phyloP scores from a whole-genome alignment of 352 stramenopile genomes.

The Pythium aphanidermatum region DNA sequence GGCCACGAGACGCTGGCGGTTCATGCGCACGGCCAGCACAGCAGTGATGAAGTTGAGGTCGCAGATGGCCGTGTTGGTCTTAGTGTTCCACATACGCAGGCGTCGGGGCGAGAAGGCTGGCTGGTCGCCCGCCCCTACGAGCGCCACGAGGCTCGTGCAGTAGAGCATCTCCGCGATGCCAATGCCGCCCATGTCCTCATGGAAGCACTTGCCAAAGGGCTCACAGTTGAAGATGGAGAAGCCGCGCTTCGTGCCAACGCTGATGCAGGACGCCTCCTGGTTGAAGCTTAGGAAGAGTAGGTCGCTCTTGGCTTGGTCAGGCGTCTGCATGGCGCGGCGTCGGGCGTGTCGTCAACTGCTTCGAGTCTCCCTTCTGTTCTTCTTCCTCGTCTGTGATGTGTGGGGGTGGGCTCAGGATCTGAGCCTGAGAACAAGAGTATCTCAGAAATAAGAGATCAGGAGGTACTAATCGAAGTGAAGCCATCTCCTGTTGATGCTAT shows the following conservation, averaged over 20 bases:
- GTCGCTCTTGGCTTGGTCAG: constrained; percentile 39
- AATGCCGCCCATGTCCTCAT: constrained; percentile 84
- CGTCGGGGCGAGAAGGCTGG: constrained; percentile 86
- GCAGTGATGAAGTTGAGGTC: constrained; percentile 90
- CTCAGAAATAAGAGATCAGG: too few species aligned
- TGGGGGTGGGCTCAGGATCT: too few species aligned
- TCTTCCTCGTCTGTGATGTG: too few species aligned
- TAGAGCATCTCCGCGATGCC: constrained; percentile 92
- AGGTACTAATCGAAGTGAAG: too few species aligned
- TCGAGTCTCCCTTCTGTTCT: neutral
- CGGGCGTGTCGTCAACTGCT: neutral
- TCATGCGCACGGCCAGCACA: constrained; percentile 88
- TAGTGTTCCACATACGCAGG: constrained; percentile 91
- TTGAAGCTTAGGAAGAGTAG: constrained; percentile 91
- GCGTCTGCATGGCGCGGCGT: constrained; percentile 28
- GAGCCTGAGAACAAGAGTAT: too few species aligned
- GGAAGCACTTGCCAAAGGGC: constrained; percentile 87
- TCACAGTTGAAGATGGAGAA: constrained; percentile 92
- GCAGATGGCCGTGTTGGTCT: constrained; percentile 85
- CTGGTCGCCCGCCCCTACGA: constrained; percentile 88
- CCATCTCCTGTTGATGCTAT: too few species aligned
- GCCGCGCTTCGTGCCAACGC: constrained; percentile 79
- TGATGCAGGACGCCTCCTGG: constrained; percentile 90
- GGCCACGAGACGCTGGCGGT: constrained; percentile 82
- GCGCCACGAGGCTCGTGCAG: constrained; percentile 88